These are phyloP conservation scores for Nothophytophthora sp. DNA, from an alignment of 352 stramenopile genomes.

Conservation along the genomic window DNA sequence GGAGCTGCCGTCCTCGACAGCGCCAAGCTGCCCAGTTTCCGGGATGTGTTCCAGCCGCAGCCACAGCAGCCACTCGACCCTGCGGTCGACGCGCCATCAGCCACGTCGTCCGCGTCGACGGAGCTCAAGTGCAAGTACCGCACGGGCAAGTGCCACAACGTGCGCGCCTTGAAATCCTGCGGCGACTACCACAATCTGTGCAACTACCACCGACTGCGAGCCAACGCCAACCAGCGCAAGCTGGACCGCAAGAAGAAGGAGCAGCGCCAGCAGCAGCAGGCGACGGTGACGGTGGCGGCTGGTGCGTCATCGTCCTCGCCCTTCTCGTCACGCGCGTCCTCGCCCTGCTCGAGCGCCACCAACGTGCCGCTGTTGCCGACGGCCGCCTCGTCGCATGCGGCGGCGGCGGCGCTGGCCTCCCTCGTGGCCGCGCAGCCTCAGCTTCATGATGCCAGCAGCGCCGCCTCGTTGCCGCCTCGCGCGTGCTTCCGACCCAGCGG, in stretches of 20 bases:
- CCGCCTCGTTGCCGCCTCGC: conserved; percentile 16
- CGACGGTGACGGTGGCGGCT: conserved; percentile 23
- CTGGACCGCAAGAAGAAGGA: conserved; percentile 86
- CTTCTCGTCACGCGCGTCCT: not conserved
- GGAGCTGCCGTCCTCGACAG: conserved; percentile 9
- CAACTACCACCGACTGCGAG: conserved; percentile 79
- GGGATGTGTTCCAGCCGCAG: conserved; percentile 54
- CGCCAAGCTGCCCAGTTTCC: conserved; percentile 61
- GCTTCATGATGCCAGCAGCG: conserved; percentile 26
- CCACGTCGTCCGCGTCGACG: conserved; percentile 13
- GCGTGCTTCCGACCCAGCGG: no score
- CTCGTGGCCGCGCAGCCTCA: conserved; percentile 36
- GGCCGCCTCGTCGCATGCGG: conserved; percentile 35
- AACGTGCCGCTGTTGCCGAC: conserved; percentile 4
- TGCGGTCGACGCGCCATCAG: not conserved
- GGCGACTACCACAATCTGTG: conserved; percentile 84
- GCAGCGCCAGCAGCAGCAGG: conserved; percentile 49
- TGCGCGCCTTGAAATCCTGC: conserved; percentile 71
- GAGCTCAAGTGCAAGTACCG: conserved; percentile 83
- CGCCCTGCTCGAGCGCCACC: not conserved
- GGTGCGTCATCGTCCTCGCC: conserved; percentile 2
- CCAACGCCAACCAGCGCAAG: conserved; percentile 84
- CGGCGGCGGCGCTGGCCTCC: conserved; percentile 41
- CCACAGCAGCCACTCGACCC: conserved; percentile 1
- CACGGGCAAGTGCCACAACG: conserved; percentile 80